phyloP scores from a whole-genome alignment of 257 asterid species.

The Gynochthodes officinalis region DNA sequence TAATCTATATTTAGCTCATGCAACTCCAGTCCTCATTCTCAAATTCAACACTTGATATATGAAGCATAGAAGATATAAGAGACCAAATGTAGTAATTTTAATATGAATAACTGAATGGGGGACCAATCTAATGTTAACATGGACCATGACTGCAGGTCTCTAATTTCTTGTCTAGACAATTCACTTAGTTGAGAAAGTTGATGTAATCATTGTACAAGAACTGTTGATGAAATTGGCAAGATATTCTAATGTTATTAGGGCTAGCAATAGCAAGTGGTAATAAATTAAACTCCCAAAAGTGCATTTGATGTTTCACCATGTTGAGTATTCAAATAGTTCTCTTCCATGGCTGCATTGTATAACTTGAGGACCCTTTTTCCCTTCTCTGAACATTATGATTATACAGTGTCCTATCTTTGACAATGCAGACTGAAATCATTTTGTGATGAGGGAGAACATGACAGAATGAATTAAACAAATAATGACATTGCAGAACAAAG shows the following conservation, averaged over 20 bases:
- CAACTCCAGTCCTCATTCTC: not conserved
- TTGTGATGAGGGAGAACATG: constrained; percentile 90
- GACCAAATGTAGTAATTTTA: not conserved
- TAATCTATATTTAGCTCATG: not conserved
- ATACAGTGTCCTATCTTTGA: constrained; percentile 1
- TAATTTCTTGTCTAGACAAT: not conserved
- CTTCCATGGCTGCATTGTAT: not conserved
- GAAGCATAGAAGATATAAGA: not conserved
- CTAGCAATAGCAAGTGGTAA: not conserved
- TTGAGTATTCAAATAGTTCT: not conserved
- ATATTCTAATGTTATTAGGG: not conserved
- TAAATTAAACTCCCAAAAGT: not conserved
- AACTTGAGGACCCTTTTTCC: not conserved
- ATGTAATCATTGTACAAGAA: too few relatives aligned
- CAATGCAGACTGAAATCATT: constrained; percentile 78
- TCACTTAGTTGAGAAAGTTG: not conserved
- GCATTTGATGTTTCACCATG: not conserved
- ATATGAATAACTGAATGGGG: too few relatives aligned
- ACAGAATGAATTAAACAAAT: constrained; percentile 80
- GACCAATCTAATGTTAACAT: too few relatives aligned
- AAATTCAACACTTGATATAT: not conserved
- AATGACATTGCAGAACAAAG: constrained; percentile 62
- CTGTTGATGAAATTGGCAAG: not conserved
- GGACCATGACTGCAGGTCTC: not conserved
- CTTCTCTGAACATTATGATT: not conserved